Conservation (phyloP, 257 asterid genomes). For the Vinca minor region DNA sequence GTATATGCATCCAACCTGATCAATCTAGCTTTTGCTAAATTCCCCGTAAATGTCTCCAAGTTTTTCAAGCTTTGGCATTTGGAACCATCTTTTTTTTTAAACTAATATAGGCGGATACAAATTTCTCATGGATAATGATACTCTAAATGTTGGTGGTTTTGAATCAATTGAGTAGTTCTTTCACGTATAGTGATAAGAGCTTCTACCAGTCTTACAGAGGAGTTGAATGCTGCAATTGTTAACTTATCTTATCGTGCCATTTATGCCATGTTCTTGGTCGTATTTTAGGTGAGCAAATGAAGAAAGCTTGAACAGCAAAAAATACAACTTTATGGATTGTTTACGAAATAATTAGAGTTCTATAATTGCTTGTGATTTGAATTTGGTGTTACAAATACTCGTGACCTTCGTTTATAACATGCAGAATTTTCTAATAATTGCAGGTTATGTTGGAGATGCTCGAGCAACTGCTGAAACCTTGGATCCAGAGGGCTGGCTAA, state of each 20-base stretch:
- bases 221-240: neutral
- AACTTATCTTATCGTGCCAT: neutral
- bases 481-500: slow-evolving; percentile 88
- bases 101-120: too few relatives aligned
- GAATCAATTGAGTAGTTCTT: neutral
- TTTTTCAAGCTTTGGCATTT: neutral
- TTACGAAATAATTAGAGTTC: too few relatives aligned
- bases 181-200: neutral
- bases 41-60: neutral
- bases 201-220: neutral
- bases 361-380: neutral
- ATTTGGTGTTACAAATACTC: neutral
- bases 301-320: too few relatives aligned
- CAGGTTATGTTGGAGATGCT: slow-evolving; percentile 85
- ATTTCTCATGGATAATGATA: neutral
- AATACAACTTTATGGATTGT: too few relatives aligned
- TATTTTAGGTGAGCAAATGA: too few relatives aligned
- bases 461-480: slow-evolving; percentile 74
- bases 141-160: neutral
- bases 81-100: neutral
- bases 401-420: slow-evolving; percentile 4
- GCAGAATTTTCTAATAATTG: slow-evolving; percentile 7
- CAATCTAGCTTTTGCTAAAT: too few relatives aligned
- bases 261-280: neutral
- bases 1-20: neutral